Conservation (phyloP, 2,329 filamentous ascomycete genomes). For the Hypoxylon sp. region DNA sequence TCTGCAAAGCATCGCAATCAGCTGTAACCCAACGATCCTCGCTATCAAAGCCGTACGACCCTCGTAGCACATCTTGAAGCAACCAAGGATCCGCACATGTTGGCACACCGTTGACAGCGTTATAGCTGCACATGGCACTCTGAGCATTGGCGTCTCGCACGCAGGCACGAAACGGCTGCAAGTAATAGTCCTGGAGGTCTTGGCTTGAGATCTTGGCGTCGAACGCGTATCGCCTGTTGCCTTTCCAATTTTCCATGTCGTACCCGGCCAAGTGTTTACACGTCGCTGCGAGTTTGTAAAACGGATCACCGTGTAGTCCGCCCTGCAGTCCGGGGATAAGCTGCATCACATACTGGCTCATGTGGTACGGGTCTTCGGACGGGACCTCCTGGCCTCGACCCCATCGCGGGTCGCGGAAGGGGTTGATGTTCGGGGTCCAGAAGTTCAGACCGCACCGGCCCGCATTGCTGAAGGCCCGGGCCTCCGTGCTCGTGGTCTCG, state of each 20-base stretch:
- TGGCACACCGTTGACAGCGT: constrained; percentile 71
- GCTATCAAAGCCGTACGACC: constrained; percentile 69
- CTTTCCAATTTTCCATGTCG: constrained; percentile 60
- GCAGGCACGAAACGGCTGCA: constrained; percentile 71
- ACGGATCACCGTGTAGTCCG: constrained; percentile 35
- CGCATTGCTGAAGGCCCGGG: constrained; percentile 70
- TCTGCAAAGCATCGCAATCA: constrained; percentile 70
- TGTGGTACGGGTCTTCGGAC: constrained; percentile 62
- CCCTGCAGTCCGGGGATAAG: constrained; percentile 63
- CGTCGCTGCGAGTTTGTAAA: constrained; percentile 58
- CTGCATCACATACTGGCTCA: constrained; percentile 61
- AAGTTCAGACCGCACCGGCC: constrained; percentile 64
- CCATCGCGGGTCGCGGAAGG: constrained; percentile 70
- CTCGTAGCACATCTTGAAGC: constrained; percentile 67
- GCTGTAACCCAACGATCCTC: constrained; percentile 69
- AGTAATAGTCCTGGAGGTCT: constrained; percentile 73
- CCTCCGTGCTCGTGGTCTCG: constrained; percentile 65
- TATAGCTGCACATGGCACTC: constrained; percentile 70
- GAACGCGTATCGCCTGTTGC: constrained; percentile 59
- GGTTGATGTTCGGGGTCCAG: constrained; percentile 75
- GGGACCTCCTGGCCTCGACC: constrained; percentile 69
- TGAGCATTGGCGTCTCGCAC: constrained; percentile 63
- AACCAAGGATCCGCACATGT: constrained; percentile 70
- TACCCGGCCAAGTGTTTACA: constrained; percentile 69
- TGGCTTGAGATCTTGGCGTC: constrained; percentile 65